Conservation (phyloP, 495 filamentous ascomycete genomes). For the Neurospora sp. region DNA sequence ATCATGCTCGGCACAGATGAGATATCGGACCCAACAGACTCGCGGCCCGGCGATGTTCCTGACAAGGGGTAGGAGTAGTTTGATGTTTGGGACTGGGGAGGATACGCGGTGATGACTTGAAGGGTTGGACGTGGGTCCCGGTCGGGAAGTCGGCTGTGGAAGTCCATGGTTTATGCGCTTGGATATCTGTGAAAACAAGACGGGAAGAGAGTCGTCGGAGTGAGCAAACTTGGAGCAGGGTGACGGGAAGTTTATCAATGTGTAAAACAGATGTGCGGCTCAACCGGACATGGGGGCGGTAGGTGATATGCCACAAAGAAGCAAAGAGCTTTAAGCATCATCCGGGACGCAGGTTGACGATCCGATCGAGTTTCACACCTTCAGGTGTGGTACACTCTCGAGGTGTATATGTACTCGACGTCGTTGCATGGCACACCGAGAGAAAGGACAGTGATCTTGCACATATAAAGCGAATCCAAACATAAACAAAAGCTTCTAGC, state of each 20-base stretch:
- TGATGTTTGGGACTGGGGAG: background rate
- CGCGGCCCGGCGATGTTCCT: conserved; percentile 1
- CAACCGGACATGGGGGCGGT: background rate
- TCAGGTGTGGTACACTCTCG: background rate
- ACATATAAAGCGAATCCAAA: background rate
- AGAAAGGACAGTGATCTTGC: background rate
- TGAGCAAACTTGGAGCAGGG: background rate
- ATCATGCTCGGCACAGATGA: conserved; percentile 18
- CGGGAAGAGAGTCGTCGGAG: background rate
- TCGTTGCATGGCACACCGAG: background rate
- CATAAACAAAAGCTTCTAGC: background rate
- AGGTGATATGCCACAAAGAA: background rate
- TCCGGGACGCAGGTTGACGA: conserved; percentile 47
- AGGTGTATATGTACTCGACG: background rate
- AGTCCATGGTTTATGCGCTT: background rate
- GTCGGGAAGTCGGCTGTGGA: background rate
- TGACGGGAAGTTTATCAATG: background rate
- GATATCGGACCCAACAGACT: conserved; percentile 14
- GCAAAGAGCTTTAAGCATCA: background rate
- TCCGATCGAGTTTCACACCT: conserved; percentile 31
- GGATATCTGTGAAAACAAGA: background rate
- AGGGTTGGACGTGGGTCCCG: background rate
- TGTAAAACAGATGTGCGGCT: background rate
- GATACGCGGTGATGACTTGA: background rate
- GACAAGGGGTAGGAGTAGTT: background rate